Evolutionary conservation across 2,329 filamentous ascomycete species (phyloP).

Genomic region (Pseudodiploospora longispora): DNA sequence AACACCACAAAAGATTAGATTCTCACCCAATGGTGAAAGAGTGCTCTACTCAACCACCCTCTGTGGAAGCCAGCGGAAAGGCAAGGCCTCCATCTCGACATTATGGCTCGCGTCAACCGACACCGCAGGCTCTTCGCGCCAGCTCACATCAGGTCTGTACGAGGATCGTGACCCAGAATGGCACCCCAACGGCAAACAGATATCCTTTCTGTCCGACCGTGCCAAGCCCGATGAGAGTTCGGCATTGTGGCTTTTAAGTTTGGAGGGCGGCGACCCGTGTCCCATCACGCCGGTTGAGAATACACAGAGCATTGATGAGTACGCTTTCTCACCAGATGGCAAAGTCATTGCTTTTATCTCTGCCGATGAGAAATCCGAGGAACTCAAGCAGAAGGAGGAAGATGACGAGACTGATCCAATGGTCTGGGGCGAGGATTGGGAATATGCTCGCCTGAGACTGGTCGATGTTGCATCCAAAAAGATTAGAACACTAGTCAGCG

Average conservation of each 20-base stretch:
- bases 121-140: conserved; percentile 1
- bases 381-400: conserved; percentile 14
- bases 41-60: not conserved
- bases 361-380: conserved; percentile 8
- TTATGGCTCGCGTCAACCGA: conserved; percentile 4
- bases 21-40: conserved; percentile 5
- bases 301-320: conserved; percentile 6
- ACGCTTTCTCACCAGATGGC: conserved; percentile 10
- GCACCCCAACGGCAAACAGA: conserved; percentile 22
- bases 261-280: conserved; percentile 13
- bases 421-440: conserved; percentile 29
- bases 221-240: conserved; percentile 23
- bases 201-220: conserved; percentile 25
- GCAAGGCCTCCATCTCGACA: conserved; percentile 4
- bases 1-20: not conserved
- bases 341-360: conserved; percentile 11
- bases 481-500: conserved; percentile 7
- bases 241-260: conserved; percentile 12
- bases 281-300: conserved; percentile 11
- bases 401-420: conserved; percentile 23
- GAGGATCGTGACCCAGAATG: not conserved
- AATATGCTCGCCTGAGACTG: conserved; percentile 20
- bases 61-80: not conserved
- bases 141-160: conserved; percentile 4
- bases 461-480: conserved; percentile 21